A percentile compares a stretch with the other conserved stretches of the same genome.
Evolutionary conservation across 352 stramenopile genomes (phyloP).

Genomic region (Pythium pyrilobum): DNA sequence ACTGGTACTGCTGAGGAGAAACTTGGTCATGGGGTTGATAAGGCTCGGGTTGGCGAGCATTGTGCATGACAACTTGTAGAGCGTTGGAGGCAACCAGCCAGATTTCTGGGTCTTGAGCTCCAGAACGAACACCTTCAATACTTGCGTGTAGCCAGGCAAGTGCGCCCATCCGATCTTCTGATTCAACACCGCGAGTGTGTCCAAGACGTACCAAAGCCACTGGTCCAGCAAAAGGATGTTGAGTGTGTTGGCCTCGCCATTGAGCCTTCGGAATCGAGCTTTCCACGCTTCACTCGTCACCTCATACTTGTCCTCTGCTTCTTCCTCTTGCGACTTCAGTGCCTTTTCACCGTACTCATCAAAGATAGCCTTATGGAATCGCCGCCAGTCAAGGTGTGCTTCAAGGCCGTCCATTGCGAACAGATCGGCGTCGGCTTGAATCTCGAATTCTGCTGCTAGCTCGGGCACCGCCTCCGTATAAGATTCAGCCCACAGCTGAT

Average conservation of each 20-base stretch:
- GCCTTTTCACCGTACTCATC: conserved; percentile 84
- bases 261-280: conserved; percentile 70
- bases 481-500: conserved; percentile 84
- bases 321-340: conserved; percentile 82
- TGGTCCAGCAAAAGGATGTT: conserved; percentile 87
- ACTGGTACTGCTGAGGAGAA: conserved; percentile 80
- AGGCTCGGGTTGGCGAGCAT: conserved; percentile 85
- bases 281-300: conserved; percentile 81
- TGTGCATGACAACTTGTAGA: conserved; percentile 88
- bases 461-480: conserved; percentile 76
- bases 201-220: conserved; percentile 87
- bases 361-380: conserved; percentile 86
- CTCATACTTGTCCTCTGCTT: conserved; percentile 89
- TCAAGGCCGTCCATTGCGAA: conserved; percentile 88
- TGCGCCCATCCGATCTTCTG: conserved; percentile 88
- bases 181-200: conserved; percentile 85
- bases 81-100: conserved; percentile 73
- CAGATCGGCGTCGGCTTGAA: conserved; percentile 77
- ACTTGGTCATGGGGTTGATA: conserved; percentile 90
- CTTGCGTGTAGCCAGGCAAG: conserved; percentile 80
- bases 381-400: conserved; percentile 83
- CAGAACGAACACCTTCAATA: conserved; percentile 87
- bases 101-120: conserved; percentile 88
- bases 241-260: conserved; percentile 79
- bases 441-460: conserved; percentile 71